phyloP scores from a whole-genome alignment of 306 rosid genomes.

The Nissolia schottii region DNA sequence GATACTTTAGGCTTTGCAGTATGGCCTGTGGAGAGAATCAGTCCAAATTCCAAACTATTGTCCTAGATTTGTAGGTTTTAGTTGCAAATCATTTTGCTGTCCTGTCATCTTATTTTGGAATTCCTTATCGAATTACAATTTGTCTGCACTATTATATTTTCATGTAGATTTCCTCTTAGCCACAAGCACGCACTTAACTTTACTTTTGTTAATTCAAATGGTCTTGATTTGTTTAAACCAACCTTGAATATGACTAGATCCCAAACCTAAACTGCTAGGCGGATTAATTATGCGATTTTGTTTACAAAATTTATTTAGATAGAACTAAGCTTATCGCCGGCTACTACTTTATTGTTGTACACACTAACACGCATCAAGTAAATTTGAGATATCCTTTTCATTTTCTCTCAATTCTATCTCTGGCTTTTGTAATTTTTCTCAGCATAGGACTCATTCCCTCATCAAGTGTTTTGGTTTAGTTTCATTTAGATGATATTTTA shows the following conservation, averaged over 20 bases:
- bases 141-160: background rate
- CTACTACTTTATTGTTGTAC: no score
- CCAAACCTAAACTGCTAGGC: background rate
- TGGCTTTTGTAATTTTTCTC: background rate
- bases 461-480: no score
- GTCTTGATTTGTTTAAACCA: background rate
- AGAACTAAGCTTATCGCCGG: background rate
- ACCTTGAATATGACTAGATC: background rate
- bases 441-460: no score
- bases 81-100: conserved; percentile 20
- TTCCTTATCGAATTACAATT: conserved; percentile 8
- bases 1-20: conserved; percentile 41
- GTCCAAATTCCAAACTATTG: conserved; percentile 34
- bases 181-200: background rate
- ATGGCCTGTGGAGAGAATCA: conserved; percentile 34
- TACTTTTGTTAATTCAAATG: background rate
- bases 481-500: no score
- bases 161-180: background rate
- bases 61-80: conserved; percentile 38
- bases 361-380: no score
- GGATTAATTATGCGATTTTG: background rate
- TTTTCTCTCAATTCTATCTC: no score
- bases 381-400: no score
- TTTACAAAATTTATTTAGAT: background rate
- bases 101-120: conserved; percentile 14